Evolutionary conservation across 129 eudicot genomes (phyloP), one percentile per base, ranked within the genome.

Genomic region (Saussurea involucrata): DNA sequence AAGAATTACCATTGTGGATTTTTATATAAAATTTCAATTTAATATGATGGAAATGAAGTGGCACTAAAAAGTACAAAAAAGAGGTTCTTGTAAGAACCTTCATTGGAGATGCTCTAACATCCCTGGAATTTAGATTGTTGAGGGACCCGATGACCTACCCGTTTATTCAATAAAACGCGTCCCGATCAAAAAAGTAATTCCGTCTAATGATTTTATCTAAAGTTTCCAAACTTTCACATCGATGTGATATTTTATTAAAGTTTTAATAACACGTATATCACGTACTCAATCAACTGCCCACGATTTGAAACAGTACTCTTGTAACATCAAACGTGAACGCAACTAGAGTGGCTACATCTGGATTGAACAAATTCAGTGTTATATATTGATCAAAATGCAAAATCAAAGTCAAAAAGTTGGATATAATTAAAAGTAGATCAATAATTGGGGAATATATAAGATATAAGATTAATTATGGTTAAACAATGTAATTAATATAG

Each of bases 401-500:
- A 63, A 8, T 0, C 9, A 63, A 63, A 60, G 65, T 60, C 8
- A 75, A 25, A 63, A 74, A 17, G 69, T 60, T 60, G 4, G 15
- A 60, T 33, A 34, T 61, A 37, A 34, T 28, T 20, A 33, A 34
- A 32, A 25, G 69, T 4, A 53, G 17, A 72, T 58, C n/a, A 55
- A 72, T 22, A 61, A 74, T 74, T 68, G 22, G 37, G 20, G 21
- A 60, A 17, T 20, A 58, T 1, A 46, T 3, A 46, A 67, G 15
- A 53, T n/a, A 65, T 66, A 66, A 76, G 81, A 68, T 75, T 55
- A n/a, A n/a, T n/a, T n/a, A 71, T 49, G 58, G 24, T 58, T 0
- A 58, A 58, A 58, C 6, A 58, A n/a, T 58, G 12, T 18, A n/a
- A n/a, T 46, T 12, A 5, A 53, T 58, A 58, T 60, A 60, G 12